A percentile compares a stretch with the other conserved stretches of the same genome.
These are phyloP conservation scores for Beauveria sp. DNA, from an alignment of 2,329 filamentous ascomycete genomes.

Conservation along the genomic window DNA sequence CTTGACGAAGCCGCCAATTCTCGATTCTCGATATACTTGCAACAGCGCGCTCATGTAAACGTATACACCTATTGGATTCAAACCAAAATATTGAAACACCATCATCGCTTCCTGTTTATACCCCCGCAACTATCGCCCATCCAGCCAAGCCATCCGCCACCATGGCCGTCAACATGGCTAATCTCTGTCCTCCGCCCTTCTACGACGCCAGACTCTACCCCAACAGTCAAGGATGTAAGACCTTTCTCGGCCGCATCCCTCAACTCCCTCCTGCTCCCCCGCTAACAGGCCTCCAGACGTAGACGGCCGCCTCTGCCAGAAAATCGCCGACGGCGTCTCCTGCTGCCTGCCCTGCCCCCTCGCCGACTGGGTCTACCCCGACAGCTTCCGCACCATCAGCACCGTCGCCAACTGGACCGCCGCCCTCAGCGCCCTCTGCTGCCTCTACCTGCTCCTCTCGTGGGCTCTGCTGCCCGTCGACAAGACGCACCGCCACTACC, in stretches of 20 bases:
- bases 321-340: conserved; percentile 37
- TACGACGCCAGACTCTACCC: conserved; percentile 56
- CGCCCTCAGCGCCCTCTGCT: conserved; percentile 63
- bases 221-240: conserved; percentile 58
- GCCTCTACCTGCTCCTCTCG: conserved; percentile 68
- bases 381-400: conserved; percentile 52
- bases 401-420: conserved; percentile 74
- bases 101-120: not conserved
- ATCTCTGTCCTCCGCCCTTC: conserved; percentile 60
- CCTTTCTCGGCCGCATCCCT: not conserved
- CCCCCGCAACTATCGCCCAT: not conserved
- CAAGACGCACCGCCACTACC: conserved; percentile 85
- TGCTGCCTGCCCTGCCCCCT: conserved; percentile 91
- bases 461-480: conserved; percentile 76
- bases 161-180: conserved; percentile 16
- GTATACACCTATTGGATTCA: too few relatives aligned
- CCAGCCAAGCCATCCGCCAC: not conserved
- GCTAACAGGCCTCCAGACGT: conserved; percentile 37
- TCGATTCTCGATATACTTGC: not conserved
- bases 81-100: not conserved
- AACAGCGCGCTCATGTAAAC: not conserved
- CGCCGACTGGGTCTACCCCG: conserved; percentile 65
- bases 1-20: not conserved
- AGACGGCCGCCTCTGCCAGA: conserved; percentile 47
- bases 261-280: not conserved